Base-by-base conservation (phyloP, 116 monocot species). In the Iris pallida region DNA sequence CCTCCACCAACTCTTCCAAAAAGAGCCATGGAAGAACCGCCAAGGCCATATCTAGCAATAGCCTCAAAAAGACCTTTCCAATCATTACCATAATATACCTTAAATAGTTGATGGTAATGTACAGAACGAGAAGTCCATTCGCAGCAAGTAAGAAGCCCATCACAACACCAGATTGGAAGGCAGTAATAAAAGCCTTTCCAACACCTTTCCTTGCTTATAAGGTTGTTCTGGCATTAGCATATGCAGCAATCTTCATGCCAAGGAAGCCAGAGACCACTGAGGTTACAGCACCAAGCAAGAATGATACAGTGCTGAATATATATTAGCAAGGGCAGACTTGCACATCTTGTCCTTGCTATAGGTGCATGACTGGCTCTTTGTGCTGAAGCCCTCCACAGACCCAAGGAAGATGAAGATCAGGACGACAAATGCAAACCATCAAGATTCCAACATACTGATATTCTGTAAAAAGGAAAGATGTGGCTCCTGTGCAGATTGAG, bases 341-440 rank as follows among this genome's bases (percentile, higher is more conserved):
- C 87, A 87, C 42, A 57, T 61, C 17, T 48, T 80, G 46, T 30
- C 73, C 64, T 68, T 70, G 64, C 45, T 74, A 66, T 80, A 87
- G 20, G 71, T 77, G 72, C 87, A 87, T 14, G 75, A 78, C 16
- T 69, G 68, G 16, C 61, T 64, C 20, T 77, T 48, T 42, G 78
- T 87, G 81, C 88, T 88, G 63, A 88, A 88, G 44, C 78, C 77
- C 57, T 78, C 73, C 52, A 88, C 88, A 45, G 88, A 88, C 15
- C 81, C 88, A 40, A 88, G 83, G 76, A 88, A 88, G 68, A 88
- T 65, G 61, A 88, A 88, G 14, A 83, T 88, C 41, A 88, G 61
- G 10, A 70, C 45, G 30, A 73, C 73, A 57, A 88, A 88, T 48
- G 20, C 59, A 43, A n/a, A 72, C 75, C 75, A 75, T 83, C 69